These are phyloP conservation scores for Coemansia furcata DNA, from an alignment of 192 early-diverging fungal genomes.

Conservation along the genomic window DNA sequence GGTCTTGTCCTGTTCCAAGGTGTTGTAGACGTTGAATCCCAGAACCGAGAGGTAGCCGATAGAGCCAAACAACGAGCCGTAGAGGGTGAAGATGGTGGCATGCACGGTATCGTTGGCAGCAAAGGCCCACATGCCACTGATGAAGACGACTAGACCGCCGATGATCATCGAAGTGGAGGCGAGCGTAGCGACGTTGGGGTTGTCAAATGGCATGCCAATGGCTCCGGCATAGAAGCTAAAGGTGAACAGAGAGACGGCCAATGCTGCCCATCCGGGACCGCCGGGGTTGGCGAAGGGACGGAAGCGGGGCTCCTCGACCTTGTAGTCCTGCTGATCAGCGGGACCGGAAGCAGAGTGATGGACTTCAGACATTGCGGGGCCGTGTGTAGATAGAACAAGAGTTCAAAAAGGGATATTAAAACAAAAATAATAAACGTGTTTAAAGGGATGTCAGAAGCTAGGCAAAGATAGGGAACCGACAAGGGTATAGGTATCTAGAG, in stretches of 20 bases:
- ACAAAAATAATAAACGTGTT: background rate
- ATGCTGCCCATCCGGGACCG: conserved; percentile 50
- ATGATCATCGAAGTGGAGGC: conserved; percentile 50
- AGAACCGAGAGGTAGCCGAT: conserved; percentile 51
- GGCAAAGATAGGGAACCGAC: background rate
- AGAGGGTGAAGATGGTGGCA: conserved; percentile 75
- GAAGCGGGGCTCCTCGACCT: conserved; percentile 33
- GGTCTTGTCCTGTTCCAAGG: conserved; percentile 51
- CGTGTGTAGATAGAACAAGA: background rate
- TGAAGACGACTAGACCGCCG: conserved; percentile 51
- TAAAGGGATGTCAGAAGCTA: background rate
- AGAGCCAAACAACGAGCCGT: conserved; percentile 67
- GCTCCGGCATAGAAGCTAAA: conserved; percentile 53
- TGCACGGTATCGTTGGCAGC: conserved; percentile 78
- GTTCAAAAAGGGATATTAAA: background rate
- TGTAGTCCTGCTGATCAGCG: conserved; percentile 16
- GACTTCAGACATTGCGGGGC: conserved; percentile 31
- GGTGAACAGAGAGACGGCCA: conserved; percentile 50
- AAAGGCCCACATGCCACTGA: conserved; percentile 70
- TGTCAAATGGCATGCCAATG: conserved; percentile 52
- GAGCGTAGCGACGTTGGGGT: conserved; percentile 47
- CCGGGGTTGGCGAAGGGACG: conserved; percentile 50
- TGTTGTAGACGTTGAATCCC: conserved; percentile 59
- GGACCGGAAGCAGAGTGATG: conserved; percentile 13
- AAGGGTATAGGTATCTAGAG: background rate